These are phyloP conservation scores for Aegilops speltoides DNA, from an alignment of 176 grass and related monocot species.

Conservation along the genomic window DNA sequence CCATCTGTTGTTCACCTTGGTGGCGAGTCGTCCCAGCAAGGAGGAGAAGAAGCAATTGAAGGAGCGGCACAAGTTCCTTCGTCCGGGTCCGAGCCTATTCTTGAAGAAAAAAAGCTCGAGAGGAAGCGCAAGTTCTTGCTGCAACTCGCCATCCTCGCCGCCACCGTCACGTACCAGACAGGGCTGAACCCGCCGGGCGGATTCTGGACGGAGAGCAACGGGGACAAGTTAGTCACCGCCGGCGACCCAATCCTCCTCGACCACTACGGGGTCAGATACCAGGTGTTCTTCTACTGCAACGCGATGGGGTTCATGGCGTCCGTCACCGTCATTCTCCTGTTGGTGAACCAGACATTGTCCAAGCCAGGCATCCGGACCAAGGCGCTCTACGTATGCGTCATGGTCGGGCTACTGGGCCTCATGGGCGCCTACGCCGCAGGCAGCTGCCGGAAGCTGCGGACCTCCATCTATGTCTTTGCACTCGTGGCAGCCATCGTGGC, in stretches of 20 bases:
- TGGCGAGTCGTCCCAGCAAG: too few species aligned
- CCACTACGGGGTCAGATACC: background rate
- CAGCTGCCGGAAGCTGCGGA: slow-evolving; percentile 1
- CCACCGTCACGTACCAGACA: background rate
- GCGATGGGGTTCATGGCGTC: background rate
- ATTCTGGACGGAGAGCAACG: background rate
- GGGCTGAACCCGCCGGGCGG: background rate
- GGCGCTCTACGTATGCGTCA: background rate
- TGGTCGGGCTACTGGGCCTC: background rate
- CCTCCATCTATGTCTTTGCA: background rate
- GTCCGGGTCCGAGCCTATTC: too few species aligned
- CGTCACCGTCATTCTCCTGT: background rate
- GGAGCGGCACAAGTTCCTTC: too few species aligned
- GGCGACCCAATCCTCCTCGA: background rate
- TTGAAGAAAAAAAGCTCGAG: background rate
- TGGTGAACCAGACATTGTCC: background rate
- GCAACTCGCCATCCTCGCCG: background rate
- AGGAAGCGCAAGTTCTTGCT: background rate
- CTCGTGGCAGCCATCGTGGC: background rate
- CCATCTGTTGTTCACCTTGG: too few species aligned
- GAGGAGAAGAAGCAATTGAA: too few species aligned
- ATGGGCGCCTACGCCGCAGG: background rate
- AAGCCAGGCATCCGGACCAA: background rate
- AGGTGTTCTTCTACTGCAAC: background rate
- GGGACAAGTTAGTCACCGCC: background rate